phyloP scores from a whole-genome alignment of 129 eudicot genomes.

The Cynara cardunculus region DNA sequence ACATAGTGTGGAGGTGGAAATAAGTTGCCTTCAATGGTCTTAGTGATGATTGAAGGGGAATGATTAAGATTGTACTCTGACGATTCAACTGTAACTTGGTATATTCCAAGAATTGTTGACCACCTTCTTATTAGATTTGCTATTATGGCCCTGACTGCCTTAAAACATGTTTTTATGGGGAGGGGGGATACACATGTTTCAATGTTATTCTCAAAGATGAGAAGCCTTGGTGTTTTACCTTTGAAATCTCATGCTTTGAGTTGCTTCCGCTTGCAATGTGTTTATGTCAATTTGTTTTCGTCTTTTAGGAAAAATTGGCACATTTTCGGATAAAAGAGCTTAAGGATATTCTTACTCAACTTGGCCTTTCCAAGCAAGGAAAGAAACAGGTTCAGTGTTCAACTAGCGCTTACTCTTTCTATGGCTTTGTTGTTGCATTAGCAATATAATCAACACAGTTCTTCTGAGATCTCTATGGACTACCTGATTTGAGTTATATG shows the following conservation, averaged over 20 bases:
- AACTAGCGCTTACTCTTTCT: conserved; percentile 1
- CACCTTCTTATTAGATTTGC: not conserved
- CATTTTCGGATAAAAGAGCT: conserved; percentile 95
- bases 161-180: too few relatives aligned
- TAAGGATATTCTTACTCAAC: conserved; percentile 81
- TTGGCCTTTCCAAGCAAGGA: conserved; percentile 97
- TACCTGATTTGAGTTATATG: not conserved
- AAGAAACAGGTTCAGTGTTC: conserved; percentile 79
- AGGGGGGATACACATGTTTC: not conserved
- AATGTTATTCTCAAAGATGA: not conserved
- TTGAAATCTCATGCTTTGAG: conserved; percentile 4
- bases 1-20: not conserved
- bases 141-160: not conserved
- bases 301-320: conserved; percentile 73
- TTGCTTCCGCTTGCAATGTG: not conserved
- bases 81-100: not conserved
- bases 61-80: not conserved
- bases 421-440: not conserved
- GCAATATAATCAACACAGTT: not conserved
- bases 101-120: not conserved
- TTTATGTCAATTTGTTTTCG: not conserved
- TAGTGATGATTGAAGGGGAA: not conserved
- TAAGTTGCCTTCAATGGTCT: not conserved
- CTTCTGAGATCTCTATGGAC: not conserved
- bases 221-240: not conserved